Base-by-base conservation (phyloP, 108 stramenopile species). In the Mediolabrus comicus region DNA sequence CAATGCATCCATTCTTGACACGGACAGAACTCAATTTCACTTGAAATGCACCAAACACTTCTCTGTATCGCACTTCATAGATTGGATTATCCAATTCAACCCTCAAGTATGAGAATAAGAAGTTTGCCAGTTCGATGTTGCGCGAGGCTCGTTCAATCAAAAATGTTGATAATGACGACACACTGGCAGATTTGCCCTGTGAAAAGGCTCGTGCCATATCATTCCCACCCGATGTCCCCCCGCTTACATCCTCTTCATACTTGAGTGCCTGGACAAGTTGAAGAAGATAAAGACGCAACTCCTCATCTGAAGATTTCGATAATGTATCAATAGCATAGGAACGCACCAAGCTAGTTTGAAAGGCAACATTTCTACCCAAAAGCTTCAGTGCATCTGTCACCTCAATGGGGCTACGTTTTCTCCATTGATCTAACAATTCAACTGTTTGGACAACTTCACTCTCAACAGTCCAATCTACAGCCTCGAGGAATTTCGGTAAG, bases 201-300 rank as follows among this genome's bases (percentile, higher is more conserved):
- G 53, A 35, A 46, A 38, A 62, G 8, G 59, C 75, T 30, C 58
- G 56, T 29, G 67, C 29, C n/a, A 27, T 38, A 12, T 14, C 31
- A 30, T 60, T 69, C 32, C 72, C 68, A 59, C 55, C 58, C 11
- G 62, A 68, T 28, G 41, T 32, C 12, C 78, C 77, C 32, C 77
- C 77, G 25, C 75, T 79, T 6, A 75, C 49, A 43, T 70, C 66
- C 38, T 77, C 87, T 79, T 99, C 97, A 70, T 98, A 99, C 69
- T 97, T 95, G 14, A 98, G 69, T 14, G 97, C 99, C 83, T 98
- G 98, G 13, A 99, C 99, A 2, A 99, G 81, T 76, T 99, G 99
- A 19, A 99, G 82, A 14, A 99, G 77, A 71, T 97, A 98, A 4
- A 96, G 75, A 29, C 86, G 83, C n/a, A 99, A 77, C 72, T 98